These are phyloP conservation scores for Papiliotrema nemorosa DNA, from an alignment of 1,284 basidiomycete genomes.

Conservation along the genomic window DNA sequence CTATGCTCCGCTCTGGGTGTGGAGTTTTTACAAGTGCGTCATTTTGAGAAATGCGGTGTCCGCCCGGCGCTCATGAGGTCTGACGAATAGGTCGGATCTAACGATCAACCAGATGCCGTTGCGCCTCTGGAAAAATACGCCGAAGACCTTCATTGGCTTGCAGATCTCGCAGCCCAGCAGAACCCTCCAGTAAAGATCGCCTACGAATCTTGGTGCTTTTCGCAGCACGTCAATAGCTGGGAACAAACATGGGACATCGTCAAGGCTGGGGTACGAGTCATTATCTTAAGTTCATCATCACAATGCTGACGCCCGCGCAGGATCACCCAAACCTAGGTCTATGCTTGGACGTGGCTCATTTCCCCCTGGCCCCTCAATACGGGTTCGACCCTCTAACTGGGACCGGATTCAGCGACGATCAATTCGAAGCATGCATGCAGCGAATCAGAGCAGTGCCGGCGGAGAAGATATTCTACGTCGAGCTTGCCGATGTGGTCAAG, in stretches of 20 bases:
- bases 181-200: slow-evolving; percentile 17
- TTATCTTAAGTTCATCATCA: background rate
- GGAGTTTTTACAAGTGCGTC: background rate
- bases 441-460: slow-evolving; percentile 9
- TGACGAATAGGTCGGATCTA: slow-evolving; percentile 14
- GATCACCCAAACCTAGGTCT: slow-evolving; percentile 18
- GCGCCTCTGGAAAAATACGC: slow-evolving; percentile 8
- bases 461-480: slow-evolving; percentile 16
- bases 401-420: background rate
- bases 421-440: background rate
- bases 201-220: slow-evolving; percentile 25
- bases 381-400: slow-evolving; percentile 11
- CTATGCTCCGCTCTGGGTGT: background rate
- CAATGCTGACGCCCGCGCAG: slow-evolving; percentile 5
- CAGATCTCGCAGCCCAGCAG: slow-evolving; percentile 9
- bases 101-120: slow-evolving; percentile 16
- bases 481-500: slow-evolving; percentile 18
- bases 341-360: slow-evolving; percentile 16
- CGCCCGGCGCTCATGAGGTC: background rate
- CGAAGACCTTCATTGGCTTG: slow-evolving; percentile 17
- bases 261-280: slow-evolving; percentile 8
- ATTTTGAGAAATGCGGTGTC: no score
- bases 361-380: slow-evolving; percentile 12
- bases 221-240: slow-evolving; percentile 7
- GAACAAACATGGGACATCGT: slow-evolving; percentile 18